Base-by-base conservation (phyloP, 2,329 filamentous ascomycete species). In the Ophiostoma perfectum region DNA sequence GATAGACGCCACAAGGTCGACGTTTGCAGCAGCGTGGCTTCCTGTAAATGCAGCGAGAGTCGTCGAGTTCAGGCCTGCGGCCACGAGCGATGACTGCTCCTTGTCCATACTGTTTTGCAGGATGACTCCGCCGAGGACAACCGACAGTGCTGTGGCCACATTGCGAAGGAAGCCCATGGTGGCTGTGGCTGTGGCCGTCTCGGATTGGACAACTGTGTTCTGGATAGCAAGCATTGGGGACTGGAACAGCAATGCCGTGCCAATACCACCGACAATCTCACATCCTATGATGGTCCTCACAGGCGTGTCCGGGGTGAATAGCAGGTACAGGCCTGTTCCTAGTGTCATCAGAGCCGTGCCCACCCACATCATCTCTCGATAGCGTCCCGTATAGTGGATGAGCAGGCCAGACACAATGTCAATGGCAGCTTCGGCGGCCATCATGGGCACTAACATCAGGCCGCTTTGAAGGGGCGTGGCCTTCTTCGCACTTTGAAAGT, bases 81-180 rank as follows among this genome's bases (percentile, higher is more conserved):
- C 80, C 72, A 86, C 84, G n/a, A 70, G 70, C 64, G 38, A 18
- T 12, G 64, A 38, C 64, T 70, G 70, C 49, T 69, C 64, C 64
- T 80, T 80, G 71, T 86, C 78, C 87, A 92, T 91, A 70, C 84
- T 80, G 75, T 93, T 93, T 77, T 92, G 88, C 78, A 93, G 93
- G 49, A 93, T 84, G 63, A 92, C 89, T n/a, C 89, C 87, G 38
- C 91, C 91, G 52, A 93, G 81, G 1, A 92, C 89, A 66, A 92
- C 84, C 0, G 87, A 88, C 27, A 88, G 84, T 2, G 87, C 84
- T 0, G 87, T 90, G 9, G 87, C 88, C 3, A 93, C 79, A 72
- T 83, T 82, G 39, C 85, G 80, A 45, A 84, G 74, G 73, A 88
- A 87, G 9, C 79, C 77, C 73, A 86, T 85, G 7, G 84, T 84